These are phyloP conservation scores for Arabidopsis suecica DNA, from an alignment of 345 rosid genomes.

Conservation along the genomic window DNA sequence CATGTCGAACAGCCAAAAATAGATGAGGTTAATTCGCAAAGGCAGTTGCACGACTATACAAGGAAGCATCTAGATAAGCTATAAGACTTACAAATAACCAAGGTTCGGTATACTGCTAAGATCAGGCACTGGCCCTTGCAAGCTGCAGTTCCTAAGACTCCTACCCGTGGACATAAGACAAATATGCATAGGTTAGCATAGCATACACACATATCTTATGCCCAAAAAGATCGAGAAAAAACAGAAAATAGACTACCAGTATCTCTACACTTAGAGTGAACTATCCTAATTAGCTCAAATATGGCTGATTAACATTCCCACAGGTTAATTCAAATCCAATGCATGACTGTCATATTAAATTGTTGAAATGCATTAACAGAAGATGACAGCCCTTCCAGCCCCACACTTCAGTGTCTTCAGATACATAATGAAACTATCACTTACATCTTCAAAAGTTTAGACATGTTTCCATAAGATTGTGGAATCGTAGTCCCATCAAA, in stretches of 20 bases:
- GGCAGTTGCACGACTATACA: conserved; percentile 3
- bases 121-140: conserved; percentile 90
- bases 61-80: conserved; percentile 19
- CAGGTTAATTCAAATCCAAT: neutral
- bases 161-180: conserved; percentile 50
- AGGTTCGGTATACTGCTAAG: conserved; percentile 73
- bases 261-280: conserved; percentile 2
- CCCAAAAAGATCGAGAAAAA: neutral
- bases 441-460: conserved; percentile 87
- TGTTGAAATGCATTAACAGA: neutral
- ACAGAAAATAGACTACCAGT: neutral
- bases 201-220: conserved; percentile 4
- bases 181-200: conserved; percentile 16
- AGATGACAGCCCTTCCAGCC: conserved; percentile 22
- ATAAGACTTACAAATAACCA: conserved; percentile 79
- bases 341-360: neutral
- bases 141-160: conserved; percentile 88
- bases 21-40: conserved; percentile 12
- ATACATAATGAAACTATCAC: conserved; percentile 42
- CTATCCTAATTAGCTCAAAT: conserved; percentile 11
- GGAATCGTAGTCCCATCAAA: conserved; percentile 83
- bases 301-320: conserved; percentile 11
- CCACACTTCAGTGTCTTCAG: conserved; percentile 12
- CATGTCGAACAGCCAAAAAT: conserved; percentile 26
- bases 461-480: conserved; percentile 69